Conservation (phyloP, 2,329 filamentous ascomycete species). For the Aspergillus nomiae region DNA sequence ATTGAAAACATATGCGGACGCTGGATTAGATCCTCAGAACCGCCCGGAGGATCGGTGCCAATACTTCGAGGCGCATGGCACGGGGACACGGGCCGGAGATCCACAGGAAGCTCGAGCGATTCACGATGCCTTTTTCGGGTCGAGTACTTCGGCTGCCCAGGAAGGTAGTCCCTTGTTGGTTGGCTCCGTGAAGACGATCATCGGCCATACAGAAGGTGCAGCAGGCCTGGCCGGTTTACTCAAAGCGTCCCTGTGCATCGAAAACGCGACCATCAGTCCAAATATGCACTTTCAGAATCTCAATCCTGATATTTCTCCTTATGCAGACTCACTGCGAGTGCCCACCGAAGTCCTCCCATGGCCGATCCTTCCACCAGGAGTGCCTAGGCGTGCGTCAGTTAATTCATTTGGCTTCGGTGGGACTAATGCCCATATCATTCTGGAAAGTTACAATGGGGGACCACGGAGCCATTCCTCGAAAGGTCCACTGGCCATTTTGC, state of each 20-base stretch:
- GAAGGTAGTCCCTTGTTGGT: neutral
- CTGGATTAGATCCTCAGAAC: constrained; percentile 38
- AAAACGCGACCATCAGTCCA: neutral
- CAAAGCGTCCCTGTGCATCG: neutral
- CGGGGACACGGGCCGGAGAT: neutral
- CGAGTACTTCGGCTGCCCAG: too few species aligned
- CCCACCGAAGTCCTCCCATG: too few species aligned
- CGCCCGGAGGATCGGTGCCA: constrained; percentile 33
- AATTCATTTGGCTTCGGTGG: neutral
- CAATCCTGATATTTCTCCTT: neutral
- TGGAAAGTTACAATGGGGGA: neutral
- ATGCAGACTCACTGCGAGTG: too few species aligned
- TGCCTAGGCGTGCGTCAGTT: too few species aligned
- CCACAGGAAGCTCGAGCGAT: too few species aligned
- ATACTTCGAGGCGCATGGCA: constrained; percentile 51
- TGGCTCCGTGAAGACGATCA: neutral
- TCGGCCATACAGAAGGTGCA: neutral
- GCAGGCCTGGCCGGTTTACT: neutral
- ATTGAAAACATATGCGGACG: constrained; percentile 38
- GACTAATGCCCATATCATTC: neutral
- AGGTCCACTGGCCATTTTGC: too few species aligned
- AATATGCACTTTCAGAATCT: neutral
- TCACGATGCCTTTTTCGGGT: too few species aligned
- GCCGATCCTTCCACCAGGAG: too few species aligned
- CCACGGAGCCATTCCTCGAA: too few species aligned